phyloP scores from a whole-genome alignment of 1,284 basidiomycete genomes.

The Ceratobasidium sp. region DNA sequence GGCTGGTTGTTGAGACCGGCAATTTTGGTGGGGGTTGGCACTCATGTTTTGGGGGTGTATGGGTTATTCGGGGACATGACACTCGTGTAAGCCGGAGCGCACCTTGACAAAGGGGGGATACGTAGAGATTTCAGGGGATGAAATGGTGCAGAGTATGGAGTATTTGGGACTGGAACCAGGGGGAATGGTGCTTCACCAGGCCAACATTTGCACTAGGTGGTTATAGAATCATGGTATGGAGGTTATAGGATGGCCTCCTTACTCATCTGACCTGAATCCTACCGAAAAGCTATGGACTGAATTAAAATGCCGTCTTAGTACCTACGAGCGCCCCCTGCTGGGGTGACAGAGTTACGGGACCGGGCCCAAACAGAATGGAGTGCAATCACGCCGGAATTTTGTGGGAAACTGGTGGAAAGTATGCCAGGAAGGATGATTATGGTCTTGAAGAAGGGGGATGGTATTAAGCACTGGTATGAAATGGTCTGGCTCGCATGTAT shows the following conservation, averaged over 20 bases:
- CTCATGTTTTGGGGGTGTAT: slow-evolving; percentile 42
- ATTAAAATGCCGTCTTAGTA: slow-evolving; percentile 32
- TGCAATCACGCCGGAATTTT: slow-evolving; percentile 6
- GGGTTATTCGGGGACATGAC: neutral
- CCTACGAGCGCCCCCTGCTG: slow-evolving; percentile 22
- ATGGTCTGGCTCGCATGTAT: neutral
- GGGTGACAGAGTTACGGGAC: slow-evolving; percentile 29
- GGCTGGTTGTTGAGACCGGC: neutral
- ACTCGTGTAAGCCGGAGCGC: slow-evolving; percentile 6
- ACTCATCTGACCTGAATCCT: slow-evolving; percentile 46
- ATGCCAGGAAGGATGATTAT: slow-evolving; percentile 39
- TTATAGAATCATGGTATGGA: slow-evolving; percentile 40
- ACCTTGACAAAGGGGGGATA: slow-evolving; percentile 1
- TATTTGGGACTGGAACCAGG: slow-evolving; percentile 21
- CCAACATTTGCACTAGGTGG: slow-evolving; percentile 40
- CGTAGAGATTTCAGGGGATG: slow-evolving; percentile 6
- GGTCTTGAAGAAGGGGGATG: slow-evolving; percentile 2
- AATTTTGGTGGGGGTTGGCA: slow-evolving; percentile 30
- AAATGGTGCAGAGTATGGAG: slow-evolving; percentile 25
- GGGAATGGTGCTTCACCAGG: slow-evolving; percentile 41
- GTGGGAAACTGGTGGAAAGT: slow-evolving; percentile 25
- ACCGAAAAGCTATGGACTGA: slow-evolving; percentile 46
- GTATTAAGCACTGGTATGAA: neutral
- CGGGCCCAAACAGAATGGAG: slow-evolving; percentile 29
- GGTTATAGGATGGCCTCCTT: slow-evolving; percentile 43